These are phyloP conservation scores for Colletotrichum musicola DNA, from an alignment of 2,329 filamentous ascomycete genomes.

Conservation along the genomic window DNA sequence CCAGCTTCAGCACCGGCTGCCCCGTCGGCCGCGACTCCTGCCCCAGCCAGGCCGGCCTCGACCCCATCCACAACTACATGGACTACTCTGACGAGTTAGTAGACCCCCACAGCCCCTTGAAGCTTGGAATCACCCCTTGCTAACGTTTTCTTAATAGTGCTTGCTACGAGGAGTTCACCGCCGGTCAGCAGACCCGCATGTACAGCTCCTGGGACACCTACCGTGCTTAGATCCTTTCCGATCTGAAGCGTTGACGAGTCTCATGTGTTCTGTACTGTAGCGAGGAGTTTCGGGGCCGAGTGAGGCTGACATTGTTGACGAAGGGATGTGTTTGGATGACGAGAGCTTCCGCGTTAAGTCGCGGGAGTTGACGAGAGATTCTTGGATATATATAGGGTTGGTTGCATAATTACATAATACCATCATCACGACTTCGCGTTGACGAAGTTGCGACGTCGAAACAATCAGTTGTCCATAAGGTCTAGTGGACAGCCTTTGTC, in stretches of 20 bases:
- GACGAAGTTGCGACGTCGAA: too few species aligned
- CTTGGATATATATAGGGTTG: too few species aligned
- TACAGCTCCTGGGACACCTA: constrained; percentile 53
- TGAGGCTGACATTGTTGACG: too few species aligned
- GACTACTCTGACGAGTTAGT: constrained; percentile 57
- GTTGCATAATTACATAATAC: too few species aligned
- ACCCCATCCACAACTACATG: constrained; percentile 56
- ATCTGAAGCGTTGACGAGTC: background rate
- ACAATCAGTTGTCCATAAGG: too few species aligned
- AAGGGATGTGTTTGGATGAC: too few species aligned
- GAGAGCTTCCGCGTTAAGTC: too few species aligned
- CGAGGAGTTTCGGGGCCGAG: background rate
- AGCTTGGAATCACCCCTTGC: constrained; percentile 17
- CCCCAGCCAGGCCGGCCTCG: constrained; percentile 46
- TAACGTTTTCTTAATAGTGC: constrained; percentile 46
- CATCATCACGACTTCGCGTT: too few species aligned
- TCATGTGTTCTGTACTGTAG: background rate
- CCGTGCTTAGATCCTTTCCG: constrained; percentile 41
- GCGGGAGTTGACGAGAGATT: too few species aligned
- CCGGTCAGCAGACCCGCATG: constrained; percentile 56
- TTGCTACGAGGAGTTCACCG: constrained; percentile 61
- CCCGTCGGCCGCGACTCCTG: constrained; percentile 53
- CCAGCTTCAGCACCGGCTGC: constrained; percentile 50
- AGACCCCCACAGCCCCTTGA: background rate
- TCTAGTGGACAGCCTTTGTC: too few species aligned